Conservation (phyloP, 169 alveolate species). For the Ichthyophthirius multifiliis region DNA sequence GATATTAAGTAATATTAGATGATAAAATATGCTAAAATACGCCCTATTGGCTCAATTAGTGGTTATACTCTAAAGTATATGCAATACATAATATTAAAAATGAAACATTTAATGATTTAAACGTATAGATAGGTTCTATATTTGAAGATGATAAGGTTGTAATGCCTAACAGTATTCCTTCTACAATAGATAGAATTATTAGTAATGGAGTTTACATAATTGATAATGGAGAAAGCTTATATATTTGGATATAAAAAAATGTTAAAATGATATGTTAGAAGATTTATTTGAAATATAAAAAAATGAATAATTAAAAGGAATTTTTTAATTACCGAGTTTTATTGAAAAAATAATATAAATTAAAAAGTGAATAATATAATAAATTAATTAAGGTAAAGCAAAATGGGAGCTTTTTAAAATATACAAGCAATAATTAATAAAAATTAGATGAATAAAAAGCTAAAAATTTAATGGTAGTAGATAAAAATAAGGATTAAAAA, state of each 20-base stretch:
- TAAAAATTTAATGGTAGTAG: no score
- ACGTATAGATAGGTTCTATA: slow-evolving; percentile 6
- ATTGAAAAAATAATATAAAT: neutral
- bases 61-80: slow-evolving; percentile 27
- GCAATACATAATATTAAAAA: neutral
- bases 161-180: slow-evolving; percentile 27
- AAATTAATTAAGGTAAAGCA: slow-evolving; percentile 7
- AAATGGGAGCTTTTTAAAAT: neutral
- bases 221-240: neutral
- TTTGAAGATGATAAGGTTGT: slow-evolving; percentile 46
- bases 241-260: neutral
- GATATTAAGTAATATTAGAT: slow-evolving; percentile 43
- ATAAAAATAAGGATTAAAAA: no score
- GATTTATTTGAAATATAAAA: neutral
- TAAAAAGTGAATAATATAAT: neutral
- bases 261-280: neutral
- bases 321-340: neutral
- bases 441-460: no score
- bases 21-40: no score
- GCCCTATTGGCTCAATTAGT: slow-evolving; percentile 23
- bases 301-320: neutral
- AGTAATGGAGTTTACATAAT: neutral
- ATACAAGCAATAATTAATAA: neutral
- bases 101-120: neutral
- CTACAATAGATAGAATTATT: neutral